phyloP scores from a whole-genome alignment of 2,329 filamentous ascomycete species.

The Colletotrichum musae region DNA sequence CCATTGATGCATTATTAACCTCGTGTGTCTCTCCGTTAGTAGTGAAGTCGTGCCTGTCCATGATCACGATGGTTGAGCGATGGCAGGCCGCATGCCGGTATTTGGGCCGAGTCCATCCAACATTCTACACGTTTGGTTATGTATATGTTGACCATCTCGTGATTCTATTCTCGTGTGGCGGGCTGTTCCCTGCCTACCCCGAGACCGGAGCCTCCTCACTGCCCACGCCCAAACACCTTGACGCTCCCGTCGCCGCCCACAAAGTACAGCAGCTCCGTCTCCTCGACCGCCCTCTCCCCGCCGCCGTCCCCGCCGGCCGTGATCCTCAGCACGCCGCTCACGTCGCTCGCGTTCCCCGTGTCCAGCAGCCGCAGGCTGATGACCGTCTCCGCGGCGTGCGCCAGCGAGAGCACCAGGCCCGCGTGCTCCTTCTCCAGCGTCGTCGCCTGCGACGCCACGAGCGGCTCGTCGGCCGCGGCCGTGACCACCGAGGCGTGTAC shows the following conservation, averaged over 20 bases:
- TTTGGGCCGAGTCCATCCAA: no score
- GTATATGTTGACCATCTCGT: no score
- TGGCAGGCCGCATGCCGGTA: no score
- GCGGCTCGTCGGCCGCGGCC: constrained; percentile 79
- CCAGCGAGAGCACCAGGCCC: constrained; percentile 77
- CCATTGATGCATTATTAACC: neutral
- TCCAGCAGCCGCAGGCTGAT: constrained; percentile 83
- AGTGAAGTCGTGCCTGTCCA: no score
- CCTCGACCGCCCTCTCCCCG: constrained; percentile 55
- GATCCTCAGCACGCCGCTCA: constrained; percentile 88
- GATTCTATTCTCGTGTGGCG: no score
- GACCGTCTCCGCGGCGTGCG: constrained; percentile 82
- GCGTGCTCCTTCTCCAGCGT: constrained; percentile 79
- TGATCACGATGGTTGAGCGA: no score
- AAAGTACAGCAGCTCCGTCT: constrained; percentile 85
- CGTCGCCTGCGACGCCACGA: constrained; percentile 74
- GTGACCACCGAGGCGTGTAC: constrained; percentile 78
- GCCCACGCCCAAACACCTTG: constrained; percentile 87
- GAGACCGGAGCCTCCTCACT: constrained; percentile 48
- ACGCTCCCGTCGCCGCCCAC: constrained; percentile 84
- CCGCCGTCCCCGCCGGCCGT: constrained; percentile 66
- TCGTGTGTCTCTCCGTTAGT: no score
- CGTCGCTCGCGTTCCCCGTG: constrained; percentile 90
- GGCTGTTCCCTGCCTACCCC: no score
- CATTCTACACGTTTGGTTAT: no score